A percentile compares a stretch with the other conserved stretches of the same genome.
Conservation (phyloP, 768 basidiomycete genomes). For the Paxillus ammoniavirescens region DNA sequence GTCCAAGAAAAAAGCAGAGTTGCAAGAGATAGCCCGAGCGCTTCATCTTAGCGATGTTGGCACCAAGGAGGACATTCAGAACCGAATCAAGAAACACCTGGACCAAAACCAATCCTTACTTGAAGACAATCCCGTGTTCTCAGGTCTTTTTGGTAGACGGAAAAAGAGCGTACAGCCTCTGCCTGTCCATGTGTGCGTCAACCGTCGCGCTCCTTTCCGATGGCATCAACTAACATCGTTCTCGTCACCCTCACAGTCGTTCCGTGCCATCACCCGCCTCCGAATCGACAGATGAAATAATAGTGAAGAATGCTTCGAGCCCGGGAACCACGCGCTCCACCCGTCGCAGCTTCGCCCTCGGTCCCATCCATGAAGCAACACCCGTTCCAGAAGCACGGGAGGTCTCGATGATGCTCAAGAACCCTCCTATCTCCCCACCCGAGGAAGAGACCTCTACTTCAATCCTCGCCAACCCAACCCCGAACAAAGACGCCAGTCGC, state of each 20-base stretch:
- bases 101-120: slow-evolving; percentile 52
- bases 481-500: slow-evolving; percentile 13
- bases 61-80: slow-evolving; percentile 61
- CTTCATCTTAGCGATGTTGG: slow-evolving; percentile 52
- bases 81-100: slow-evolving; percentile 62
- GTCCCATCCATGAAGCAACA: slow-evolving; percentile 39
- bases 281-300: slow-evolving; percentile 10
- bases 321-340: slow-evolving; percentile 19
- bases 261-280: slow-evolving; percentile 18
- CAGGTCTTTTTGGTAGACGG: slow-evolving; percentile 49
- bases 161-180: slow-evolving; percentile 32
- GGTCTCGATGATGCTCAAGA: slow-evolving; percentile 53
- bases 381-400: slow-evolving; percentile 50
- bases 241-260: slow-evolving; percentile 7
- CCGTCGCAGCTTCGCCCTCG: slow-evolving; percentile 18
- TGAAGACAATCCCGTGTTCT: slow-evolving; percentile 56
- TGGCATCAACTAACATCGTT: background rate
- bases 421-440: slow-evolving; percentile 39
- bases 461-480: slow-evolving; percentile 8
- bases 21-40: slow-evolving; percentile 58
- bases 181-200: slow-evolving; percentile 11
- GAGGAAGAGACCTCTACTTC: slow-evolving; percentile 11
- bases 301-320: slow-evolving; percentile 14
- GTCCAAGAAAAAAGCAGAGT: slow-evolving; percentile 68
- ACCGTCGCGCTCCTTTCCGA: background rate